A percentile compares a stretch with the other conserved stretches of the same genome.
These are phyloP conservation scores for Coemansia sp. DNA, from an alignment of 371 early-diverging fungal species.

Conservation along the genomic window DNA sequence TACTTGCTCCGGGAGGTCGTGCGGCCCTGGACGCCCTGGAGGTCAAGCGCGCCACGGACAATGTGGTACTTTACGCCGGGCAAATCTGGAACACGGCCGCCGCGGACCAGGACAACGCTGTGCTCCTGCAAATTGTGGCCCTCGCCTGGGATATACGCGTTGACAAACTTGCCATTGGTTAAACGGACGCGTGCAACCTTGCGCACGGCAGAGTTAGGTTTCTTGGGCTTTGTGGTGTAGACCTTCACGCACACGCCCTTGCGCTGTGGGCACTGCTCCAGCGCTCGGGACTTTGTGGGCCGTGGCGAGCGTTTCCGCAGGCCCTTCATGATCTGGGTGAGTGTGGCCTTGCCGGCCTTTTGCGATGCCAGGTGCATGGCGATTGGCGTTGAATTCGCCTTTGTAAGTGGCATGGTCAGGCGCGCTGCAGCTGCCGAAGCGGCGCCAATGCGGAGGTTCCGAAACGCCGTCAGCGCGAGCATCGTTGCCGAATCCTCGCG, in stretches of 20 bases:
- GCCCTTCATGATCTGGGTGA: slow-evolving; percentile 93
- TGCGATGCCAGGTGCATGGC: slow-evolving; percentile 12
- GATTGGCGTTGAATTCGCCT: neutral
- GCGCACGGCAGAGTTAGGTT: slow-evolving; percentile 99
- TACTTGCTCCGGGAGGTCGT: slow-evolving; percentile 88
- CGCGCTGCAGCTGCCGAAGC: neutral
- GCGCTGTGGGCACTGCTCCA: slow-evolving; percentile 84
- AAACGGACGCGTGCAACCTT: slow-evolving; percentile 99
- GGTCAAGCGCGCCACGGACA: slow-evolving; percentile 91
- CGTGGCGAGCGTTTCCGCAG: slow-evolving; percentile 71
- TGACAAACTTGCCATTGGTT: slow-evolving; percentile 91
- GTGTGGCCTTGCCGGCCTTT: slow-evolving; percentile 72
- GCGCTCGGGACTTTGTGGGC: slow-evolving; percentile 80
- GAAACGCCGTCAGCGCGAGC: slow-evolving; percentile 36
- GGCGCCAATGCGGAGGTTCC: slow-evolving; percentile 30
- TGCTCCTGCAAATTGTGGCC: slow-evolving; percentile 98
- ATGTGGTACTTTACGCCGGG: slow-evolving; percentile 97
- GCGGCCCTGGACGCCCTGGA: slow-evolving; percentile 90
- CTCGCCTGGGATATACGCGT: slow-evolving; percentile 97
- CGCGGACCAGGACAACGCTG: slow-evolving; percentile 92
- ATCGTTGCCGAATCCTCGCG: slow-evolving; percentile 3
- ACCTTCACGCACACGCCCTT: slow-evolving; percentile 95
- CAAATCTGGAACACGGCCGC: slow-evolving; percentile 91
- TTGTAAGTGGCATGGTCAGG: slow-evolving; percentile 2
- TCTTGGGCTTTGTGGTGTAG: slow-evolving; percentile 98